These are phyloP conservation scores for Cryptomeria japonica DNA, from an alignment of 75 land plant genomes.

Conservation along the genomic window DNA sequence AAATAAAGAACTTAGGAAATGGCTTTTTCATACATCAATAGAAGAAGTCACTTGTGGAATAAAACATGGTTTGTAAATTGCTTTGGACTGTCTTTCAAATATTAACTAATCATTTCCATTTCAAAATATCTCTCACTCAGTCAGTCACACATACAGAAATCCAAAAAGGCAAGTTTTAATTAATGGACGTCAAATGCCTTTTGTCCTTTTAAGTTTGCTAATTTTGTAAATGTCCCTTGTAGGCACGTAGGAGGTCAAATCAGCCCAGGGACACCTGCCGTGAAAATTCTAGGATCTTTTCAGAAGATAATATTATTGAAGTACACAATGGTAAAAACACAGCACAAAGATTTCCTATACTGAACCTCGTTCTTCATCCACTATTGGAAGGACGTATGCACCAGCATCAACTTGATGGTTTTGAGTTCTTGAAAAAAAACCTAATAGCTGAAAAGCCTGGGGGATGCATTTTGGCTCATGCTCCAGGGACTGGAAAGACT, in stretches of 20 bases:
- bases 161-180: background rate
- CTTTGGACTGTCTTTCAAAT: background rate
- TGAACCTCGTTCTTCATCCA: slow-evolving; percentile 43
- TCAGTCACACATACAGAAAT: background rate
- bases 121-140: background rate
- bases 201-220: background rate
- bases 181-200: background rate
- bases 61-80: background rate
- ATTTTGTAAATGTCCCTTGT: background rate
- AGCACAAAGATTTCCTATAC: background rate
- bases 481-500: slow-evolving; percentile 96
- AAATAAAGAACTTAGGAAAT: background rate
- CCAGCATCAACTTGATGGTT: slow-evolving; percentile 82
- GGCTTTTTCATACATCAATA: background rate
- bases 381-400: slow-evolving; percentile 55
- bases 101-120: background rate
- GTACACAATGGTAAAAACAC: background rate
- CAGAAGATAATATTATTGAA: background rate
- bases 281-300: background rate
- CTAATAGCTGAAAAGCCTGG: slow-evolving; percentile 67
- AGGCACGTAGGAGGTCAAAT: background rate
- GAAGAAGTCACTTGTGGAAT: background rate
- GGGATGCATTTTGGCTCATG: slow-evolving; percentile 95
- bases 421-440: slow-evolving; percentile 66
- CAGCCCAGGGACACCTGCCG: background rate